phyloP scores from a whole-genome alignment of 1,284 basidiomycete species.

The Athelia sp. region DNA sequence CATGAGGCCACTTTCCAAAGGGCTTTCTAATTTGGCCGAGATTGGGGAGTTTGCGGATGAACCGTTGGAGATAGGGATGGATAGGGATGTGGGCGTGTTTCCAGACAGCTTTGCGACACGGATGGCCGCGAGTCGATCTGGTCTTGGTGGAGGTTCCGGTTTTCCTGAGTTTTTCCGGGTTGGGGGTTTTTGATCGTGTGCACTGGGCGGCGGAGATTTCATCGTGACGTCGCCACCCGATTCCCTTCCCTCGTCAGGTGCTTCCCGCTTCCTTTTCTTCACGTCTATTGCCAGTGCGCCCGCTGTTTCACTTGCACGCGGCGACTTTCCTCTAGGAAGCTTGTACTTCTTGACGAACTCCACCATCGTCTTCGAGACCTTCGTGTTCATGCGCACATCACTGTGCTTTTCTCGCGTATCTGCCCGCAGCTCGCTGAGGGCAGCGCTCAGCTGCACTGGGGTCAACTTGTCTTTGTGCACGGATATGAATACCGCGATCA shows the following conservation, averaged over 20 bases:
- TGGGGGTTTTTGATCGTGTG: neutral
- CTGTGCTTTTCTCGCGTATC: slow-evolving; percentile 41
- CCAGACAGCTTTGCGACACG: neutral
- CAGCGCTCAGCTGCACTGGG: slow-evolving; percentile 33
- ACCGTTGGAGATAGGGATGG: neutral
- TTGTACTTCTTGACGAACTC: slow-evolving; percentile 31
- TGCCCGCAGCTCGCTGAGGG: slow-evolving; percentile 43
- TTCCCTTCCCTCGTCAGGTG: neutral
- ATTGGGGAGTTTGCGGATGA: neutral
- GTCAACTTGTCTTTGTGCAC: slow-evolving; percentile 32
- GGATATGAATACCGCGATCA: slow-evolving; percentile 46
- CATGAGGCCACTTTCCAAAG: neutral
- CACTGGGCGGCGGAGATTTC: neutral
- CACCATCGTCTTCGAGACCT: slow-evolving; percentile 43
- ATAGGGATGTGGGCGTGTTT: neutral
- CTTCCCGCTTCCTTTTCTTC: neutral
- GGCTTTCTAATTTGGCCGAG: neutral
- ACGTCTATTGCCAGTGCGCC: neutral
- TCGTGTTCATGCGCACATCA: slow-evolving; percentile 49
- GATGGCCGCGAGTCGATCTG: neutral
- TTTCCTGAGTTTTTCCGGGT: too few relatives aligned
- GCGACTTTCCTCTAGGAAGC: neutral
- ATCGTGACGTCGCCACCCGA: neutral
- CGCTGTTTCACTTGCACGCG: neutral
- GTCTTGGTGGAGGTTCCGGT: neutral